Evolutionary conservation across 768 basidiomycete species (phyloP).

Genomic region (Tricholoma terreum): DNA sequence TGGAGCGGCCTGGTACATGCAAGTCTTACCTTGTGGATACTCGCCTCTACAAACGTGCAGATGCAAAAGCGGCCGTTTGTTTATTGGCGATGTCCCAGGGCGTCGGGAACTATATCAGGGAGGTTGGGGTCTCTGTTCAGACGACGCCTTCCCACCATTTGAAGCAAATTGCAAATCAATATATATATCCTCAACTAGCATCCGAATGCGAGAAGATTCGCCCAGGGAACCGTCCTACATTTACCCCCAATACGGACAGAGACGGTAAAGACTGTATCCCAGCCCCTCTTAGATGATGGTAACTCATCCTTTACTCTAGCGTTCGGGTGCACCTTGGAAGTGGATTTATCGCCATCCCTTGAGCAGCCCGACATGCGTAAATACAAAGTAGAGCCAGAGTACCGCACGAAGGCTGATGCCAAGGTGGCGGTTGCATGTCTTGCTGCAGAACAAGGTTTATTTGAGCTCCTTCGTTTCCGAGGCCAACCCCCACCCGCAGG

Average conservation of each 20-base stretch:
- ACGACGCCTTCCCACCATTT: slow-evolving; percentile 42
- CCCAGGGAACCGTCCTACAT: slow-evolving; percentile 34
- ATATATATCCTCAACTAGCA: slow-evolving; percentile 43
- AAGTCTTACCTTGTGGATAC: slow-evolving; percentile 64
- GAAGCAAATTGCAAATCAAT: slow-evolving; percentile 41
- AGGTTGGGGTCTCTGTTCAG: slow-evolving; percentile 40
- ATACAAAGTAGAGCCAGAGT: slow-evolving; percentile 48
- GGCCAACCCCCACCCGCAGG: slow-evolving; percentile 41
- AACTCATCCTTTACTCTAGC: slow-evolving; percentile 32
- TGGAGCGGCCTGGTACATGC: slow-evolving; percentile 50
- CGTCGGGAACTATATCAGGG: slow-evolving; percentile 53
- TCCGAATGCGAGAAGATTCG: slow-evolving; percentile 45
- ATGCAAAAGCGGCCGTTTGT: slow-evolving; percentile 69
- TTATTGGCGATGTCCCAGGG: slow-evolving; percentile 64
- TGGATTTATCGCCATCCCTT: slow-evolving; percentile 36
- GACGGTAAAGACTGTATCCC: slow-evolving; percentile 41
- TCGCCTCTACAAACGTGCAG: slow-evolving; percentile 53
- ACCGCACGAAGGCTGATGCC: slow-evolving; percentile 59
- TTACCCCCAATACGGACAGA: slow-evolving; percentile 41
- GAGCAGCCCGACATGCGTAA: slow-evolving; percentile 33
- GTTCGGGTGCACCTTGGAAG: slow-evolving; percentile 48
- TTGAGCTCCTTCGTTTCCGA: slow-evolving; percentile 59
- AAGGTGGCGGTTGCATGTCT: slow-evolving; percentile 51
- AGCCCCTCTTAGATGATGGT: not conserved
- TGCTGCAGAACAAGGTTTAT: slow-evolving; percentile 52